These are phyloP conservation scores for Arachnopeziza araneosa DNA, from an alignment of 2,329 filamentous ascomycete genomes.

Conservation along the genomic window DNA sequence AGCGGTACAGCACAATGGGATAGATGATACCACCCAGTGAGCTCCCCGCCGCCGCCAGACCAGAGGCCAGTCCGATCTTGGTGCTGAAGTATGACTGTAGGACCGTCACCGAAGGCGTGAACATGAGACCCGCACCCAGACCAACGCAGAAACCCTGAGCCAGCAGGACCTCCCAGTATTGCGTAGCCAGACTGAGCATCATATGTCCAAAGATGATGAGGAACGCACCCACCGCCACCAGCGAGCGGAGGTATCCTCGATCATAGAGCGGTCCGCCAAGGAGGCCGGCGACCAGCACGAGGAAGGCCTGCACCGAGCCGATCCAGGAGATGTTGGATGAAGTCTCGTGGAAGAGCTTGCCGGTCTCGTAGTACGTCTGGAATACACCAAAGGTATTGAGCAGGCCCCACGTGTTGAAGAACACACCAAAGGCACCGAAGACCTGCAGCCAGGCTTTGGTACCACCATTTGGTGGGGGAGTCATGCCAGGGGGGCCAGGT, in stretches of 20 bases:
- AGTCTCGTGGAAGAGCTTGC: conserved; percentile 41
- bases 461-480: conserved; percentile 15
- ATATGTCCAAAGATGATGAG: conserved; percentile 56
- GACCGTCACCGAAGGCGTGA: conserved; percentile 48
- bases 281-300: conserved; percentile 46
- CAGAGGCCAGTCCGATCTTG: conserved; percentile 31
- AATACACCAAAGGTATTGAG: conserved; percentile 48
- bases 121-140: conserved; percentile 40
- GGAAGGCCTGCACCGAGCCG: conserved; percentile 44
- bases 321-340: conserved; percentile 54
- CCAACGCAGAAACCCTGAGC: conserved; percentile 42
- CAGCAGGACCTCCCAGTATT: conserved; percentile 48
- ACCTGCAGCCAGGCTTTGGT: conserved; percentile 30
- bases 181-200: conserved; percentile 51
- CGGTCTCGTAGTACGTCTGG: conserved; percentile 49
- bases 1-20: conserved; percentile 44
- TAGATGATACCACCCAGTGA: conserved; percentile 59
- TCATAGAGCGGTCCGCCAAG: conserved; percentile 58
- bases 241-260: conserved; percentile 48
- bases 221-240: conserved; percentile 47
- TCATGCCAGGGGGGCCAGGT: neutral
- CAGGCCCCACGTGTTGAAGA: conserved; percentile 28
- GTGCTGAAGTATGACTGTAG: conserved; percentile 43
- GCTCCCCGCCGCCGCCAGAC: conserved; percentile 44
- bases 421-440: conserved; percentile 23